These are phyloP conservation scores for Fusarium mundagurra DNA, from an alignment of 2,329 filamentous ascomycete species.

Conservation along the genomic window DNA sequence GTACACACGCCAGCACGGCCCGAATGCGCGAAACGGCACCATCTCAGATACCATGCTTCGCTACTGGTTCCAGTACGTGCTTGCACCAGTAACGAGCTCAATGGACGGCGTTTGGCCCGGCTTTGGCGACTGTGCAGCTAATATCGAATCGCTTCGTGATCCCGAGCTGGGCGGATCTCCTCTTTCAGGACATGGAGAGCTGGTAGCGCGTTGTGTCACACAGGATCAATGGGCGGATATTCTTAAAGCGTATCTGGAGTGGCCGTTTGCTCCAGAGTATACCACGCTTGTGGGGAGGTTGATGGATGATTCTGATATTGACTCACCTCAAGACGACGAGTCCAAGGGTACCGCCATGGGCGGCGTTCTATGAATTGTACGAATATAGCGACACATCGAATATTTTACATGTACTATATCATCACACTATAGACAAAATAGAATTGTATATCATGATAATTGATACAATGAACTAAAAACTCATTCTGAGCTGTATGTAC, in stretches of 20 bases:
- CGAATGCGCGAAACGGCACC: constrained; percentile 56
- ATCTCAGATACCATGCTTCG: constrained; percentile 61
- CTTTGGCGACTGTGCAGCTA: constrained; percentile 61
- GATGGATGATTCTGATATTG: constrained; percentile 42
- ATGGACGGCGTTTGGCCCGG: constrained; percentile 69
- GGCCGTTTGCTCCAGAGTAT: constrained; percentile 70
- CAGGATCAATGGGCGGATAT: constrained; percentile 66
- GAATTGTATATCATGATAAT: constrained; percentile 1
- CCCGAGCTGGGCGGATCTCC: constrained; percentile 57
- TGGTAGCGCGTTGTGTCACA: constrained; percentile 61
- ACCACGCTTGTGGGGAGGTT: constrained; percentile 57
- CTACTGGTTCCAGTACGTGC: constrained; percentile 54
- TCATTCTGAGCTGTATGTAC: constrained; percentile 33
- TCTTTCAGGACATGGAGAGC: constrained; percentile 49
- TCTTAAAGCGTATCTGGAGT: constrained; percentile 68
- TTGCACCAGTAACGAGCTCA: constrained; percentile 55
- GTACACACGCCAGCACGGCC: constrained; percentile 58
- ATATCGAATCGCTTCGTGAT: constrained; percentile 62
- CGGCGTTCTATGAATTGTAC: not conserved
- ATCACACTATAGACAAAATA: not conserved
- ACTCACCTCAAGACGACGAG: constrained; percentile 40
- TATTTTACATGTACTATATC: constrained; percentile 7
- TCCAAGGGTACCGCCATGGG: constrained; percentile 30
- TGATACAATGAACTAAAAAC: constrained; percentile 27
- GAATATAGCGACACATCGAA: not conserved